These are phyloP conservation scores for Melastoma malabathricum DNA, from an alignment of 345 rosid genomes.

Conservation along the genomic window DNA sequence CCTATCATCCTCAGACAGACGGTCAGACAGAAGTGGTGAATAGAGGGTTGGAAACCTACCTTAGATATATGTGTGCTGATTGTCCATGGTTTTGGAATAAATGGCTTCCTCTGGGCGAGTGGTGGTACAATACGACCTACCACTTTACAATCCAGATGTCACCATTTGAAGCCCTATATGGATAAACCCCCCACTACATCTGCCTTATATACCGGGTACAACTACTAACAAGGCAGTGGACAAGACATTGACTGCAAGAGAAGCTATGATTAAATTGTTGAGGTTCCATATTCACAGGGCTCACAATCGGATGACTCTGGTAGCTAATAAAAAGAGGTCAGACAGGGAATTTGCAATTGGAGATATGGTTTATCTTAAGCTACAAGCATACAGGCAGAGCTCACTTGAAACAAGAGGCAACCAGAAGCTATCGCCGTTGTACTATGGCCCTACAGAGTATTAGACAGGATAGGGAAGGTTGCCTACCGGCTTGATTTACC, in stretches of 20 bases:
- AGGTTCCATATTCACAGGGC: no score
- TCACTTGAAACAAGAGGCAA: no score
- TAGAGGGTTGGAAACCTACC: neutral
- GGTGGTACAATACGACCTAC: conserved; percentile 5
- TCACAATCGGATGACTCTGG: neutral
- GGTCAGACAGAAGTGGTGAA: conserved; percentile 3
- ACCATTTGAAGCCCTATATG: conserved; percentile 4
- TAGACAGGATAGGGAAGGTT: no score
- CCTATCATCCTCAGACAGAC: conserved; percentile 1
- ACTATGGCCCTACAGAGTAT: no score
- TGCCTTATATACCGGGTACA: neutral
- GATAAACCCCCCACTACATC: neutral
- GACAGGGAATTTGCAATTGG: neutral
- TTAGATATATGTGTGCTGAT: neutral
- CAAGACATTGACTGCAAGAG: no score
- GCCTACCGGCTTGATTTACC: no score
- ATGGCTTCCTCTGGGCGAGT: conserved; percentile 2
- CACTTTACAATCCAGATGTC: neutral
- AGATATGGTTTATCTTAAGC: neutral
- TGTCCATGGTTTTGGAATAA: neutral
- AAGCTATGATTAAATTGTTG: no score
- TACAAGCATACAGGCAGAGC: no score
- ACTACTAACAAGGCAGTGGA: no score
- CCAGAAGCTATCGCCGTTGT: no score
- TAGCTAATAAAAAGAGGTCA: neutral